Conservation (phyloP, 805 yeast genomes). For the Maudiozyma saulgeensis region DNA sequence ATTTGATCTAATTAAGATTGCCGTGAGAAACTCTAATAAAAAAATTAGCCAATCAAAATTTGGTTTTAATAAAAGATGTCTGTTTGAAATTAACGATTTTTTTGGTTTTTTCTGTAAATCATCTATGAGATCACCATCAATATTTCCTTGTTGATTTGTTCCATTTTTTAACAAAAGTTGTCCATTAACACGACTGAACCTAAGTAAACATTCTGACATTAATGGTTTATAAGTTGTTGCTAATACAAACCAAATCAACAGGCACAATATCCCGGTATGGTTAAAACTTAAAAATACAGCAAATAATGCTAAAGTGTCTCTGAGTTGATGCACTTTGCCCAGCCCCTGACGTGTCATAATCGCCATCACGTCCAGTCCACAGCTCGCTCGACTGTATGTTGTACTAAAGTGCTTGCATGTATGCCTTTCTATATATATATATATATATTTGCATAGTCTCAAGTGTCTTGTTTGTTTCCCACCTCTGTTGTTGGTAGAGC, state of each 20-base stretch:
- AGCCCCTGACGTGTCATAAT: not conserved
- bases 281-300: slow-evolving; percentile 26
- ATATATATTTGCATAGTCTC: no score
- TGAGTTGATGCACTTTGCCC: slow-evolving; percentile 15
- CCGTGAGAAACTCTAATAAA: slow-evolving; percentile 14
- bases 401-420: no score
- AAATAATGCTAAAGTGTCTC: slow-evolving; percentile 26
- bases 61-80: not conserved
- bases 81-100: no score
- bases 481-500: no score
- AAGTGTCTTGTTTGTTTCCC: no score
- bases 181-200: not conserved
- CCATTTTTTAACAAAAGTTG: no score
- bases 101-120: not conserved
- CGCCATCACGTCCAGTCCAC: no score
- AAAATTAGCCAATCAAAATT: slow-evolving; percentile 13
- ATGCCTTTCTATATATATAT: no score
- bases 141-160: not conserved
- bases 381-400: no score
- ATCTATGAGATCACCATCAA: not conserved
- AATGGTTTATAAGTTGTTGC: slow-evolving; percentile 22
- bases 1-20: not conserved
- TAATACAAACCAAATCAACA: slow-evolving; percentile 18
- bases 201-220: slow-evolving; percentile 20
- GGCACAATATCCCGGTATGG: slow-evolving; percentile 20